A percentile compares a stretch with the other conserved stretches of the same genome.
These are phyloP conservation scores for Chaetomium sp. DNA, from an alignment of 2,329 filamentous ascomycete genomes.

Conservation along the genomic window DNA sequence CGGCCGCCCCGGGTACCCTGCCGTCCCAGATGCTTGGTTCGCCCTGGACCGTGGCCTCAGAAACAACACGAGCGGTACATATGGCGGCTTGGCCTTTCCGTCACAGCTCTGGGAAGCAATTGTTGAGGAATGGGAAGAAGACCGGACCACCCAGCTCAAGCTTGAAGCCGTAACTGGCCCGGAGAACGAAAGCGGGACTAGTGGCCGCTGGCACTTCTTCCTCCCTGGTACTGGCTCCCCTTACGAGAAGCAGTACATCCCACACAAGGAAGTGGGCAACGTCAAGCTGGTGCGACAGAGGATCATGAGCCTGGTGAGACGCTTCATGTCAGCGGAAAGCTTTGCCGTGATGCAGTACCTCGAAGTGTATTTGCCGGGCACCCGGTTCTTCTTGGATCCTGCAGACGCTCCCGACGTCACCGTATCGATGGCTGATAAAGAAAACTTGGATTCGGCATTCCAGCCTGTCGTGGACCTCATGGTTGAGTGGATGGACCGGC, in stretches of 20 bases:
- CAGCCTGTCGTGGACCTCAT: slow-evolving; percentile 11
- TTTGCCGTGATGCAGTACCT: slow-evolving; percentile 13
- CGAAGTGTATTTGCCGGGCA: slow-evolving; percentile 29
- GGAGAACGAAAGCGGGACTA: background rate
- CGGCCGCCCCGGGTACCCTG: slow-evolving; percentile 28
- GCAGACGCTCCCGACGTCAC: background rate
- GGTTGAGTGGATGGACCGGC: slow-evolving; percentile 7
- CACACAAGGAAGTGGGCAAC: slow-evolving; percentile 12
- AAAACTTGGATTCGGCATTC: slow-evolving; percentile 1
- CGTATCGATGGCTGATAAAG: background rate
- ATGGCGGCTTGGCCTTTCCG: slow-evolving; percentile 30
- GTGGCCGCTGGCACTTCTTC: slow-evolving; percentile 29
- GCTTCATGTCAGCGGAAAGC: slow-evolving; percentile 1
- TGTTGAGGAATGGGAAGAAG: background rate
- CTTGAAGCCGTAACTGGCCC: slow-evolving; percentile 12
- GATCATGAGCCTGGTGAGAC: slow-evolving; percentile 20
- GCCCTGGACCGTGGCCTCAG: background rate
- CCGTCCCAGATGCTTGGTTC: slow-evolving; percentile 32
- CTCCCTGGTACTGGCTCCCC: slow-evolving; percentile 19
- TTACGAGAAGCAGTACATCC: slow-evolving; percentile 20
- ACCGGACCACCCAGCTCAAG: background rate
- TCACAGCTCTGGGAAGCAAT: slow-evolving; percentile 23
- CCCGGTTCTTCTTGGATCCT: slow-evolving; percentile 1
- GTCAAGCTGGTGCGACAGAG: background rate
- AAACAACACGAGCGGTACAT: slow-evolving; percentile 11